A percentile compares a stretch with the other conserved stretches of the same genome.
Evolutionary conservation across 257 asterid genomes (phyloP).

Genomic region (Solanum raphanifolium): DNA sequence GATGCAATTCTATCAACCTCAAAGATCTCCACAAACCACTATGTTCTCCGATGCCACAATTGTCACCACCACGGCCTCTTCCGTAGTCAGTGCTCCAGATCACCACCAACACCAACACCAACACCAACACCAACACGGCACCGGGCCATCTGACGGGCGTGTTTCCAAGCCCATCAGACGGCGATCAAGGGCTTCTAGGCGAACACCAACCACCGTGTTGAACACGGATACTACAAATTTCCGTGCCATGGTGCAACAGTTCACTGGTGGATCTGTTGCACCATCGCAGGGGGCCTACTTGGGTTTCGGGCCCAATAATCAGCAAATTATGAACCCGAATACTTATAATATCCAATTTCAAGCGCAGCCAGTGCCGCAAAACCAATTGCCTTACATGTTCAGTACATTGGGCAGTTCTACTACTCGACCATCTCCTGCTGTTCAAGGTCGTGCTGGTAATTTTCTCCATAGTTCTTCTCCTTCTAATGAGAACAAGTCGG

Average conservation of each 20-base stretch:
- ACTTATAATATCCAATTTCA: neutral
- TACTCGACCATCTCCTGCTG: neutral
- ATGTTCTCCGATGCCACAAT: neutral
- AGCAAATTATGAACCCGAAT: neutral
- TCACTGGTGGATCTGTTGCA: conserved; percentile 12
- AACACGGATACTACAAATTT: conserved; percentile 12
- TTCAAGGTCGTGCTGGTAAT: neutral
- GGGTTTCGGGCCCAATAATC: neutral
- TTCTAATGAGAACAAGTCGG: neutral
- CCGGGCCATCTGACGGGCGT: conserved; percentile 1
- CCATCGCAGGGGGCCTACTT: neutral
- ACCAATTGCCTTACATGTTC: neutral
- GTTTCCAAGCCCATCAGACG: conserved; percentile 9
- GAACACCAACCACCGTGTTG: conserved; percentile 11
- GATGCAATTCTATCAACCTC: conserved; percentile 6
- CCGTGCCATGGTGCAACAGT: conserved; percentile 19
- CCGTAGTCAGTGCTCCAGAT: neutral
- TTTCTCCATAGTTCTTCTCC: neutral
- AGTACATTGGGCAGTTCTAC: neutral
- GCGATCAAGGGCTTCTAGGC: conserved; percentile 14
- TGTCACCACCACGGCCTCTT: neutral
- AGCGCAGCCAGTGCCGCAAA: neutral
- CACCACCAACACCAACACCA: neutral
- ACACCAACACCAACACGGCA: neutral
- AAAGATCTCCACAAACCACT: neutral